Percentiles rank a stretch among this genome's conserved stretches.
Conservation (phyloP, 1,284 basidiomycete genomes). For the Porodaedalea pini region DNA sequence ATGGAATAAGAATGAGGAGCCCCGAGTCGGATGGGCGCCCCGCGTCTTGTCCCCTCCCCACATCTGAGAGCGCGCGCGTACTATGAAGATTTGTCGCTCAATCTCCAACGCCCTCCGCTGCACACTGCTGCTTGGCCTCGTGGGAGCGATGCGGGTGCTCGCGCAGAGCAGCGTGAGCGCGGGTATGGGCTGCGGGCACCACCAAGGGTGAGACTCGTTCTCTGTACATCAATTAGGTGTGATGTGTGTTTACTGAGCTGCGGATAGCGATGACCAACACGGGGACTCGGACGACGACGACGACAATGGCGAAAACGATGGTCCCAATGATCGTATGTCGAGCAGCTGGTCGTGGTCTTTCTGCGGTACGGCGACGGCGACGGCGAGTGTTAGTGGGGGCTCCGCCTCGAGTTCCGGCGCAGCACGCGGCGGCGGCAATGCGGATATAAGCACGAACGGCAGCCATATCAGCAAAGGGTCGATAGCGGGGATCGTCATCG, state of each 20-base stretch:
- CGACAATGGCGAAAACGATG: constrained; percentile 12
- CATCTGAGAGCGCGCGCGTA: not conserved
- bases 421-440: not conserved
- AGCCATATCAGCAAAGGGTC: constrained; percentile 10
- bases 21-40: no score
- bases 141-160: not conserved
- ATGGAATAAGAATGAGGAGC: no score
- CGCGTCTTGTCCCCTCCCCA: not conserved
- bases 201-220: not conserved
- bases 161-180: not conserved
- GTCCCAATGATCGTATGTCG: not conserved
- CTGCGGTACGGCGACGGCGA: not conserved
- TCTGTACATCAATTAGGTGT: not conserved
- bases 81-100: not conserved
- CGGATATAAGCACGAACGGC: not conserved
- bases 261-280: constrained; percentile 6
- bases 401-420: not conserved
- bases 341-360: not conserved
- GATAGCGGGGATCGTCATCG: constrained; percentile 17
- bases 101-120: not conserved
- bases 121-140: not conserved
- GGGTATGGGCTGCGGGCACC: not conserved
- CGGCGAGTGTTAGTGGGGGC: not conserved
- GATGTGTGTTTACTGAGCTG: not conserved
- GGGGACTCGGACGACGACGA: constrained; percentile 12